Evolutionary conservation across 176 grass and related monocot species (phyloP), one percentile per base, ranked within the genome.

Genomic region (Dendrocalamus sinicus): DNA sequence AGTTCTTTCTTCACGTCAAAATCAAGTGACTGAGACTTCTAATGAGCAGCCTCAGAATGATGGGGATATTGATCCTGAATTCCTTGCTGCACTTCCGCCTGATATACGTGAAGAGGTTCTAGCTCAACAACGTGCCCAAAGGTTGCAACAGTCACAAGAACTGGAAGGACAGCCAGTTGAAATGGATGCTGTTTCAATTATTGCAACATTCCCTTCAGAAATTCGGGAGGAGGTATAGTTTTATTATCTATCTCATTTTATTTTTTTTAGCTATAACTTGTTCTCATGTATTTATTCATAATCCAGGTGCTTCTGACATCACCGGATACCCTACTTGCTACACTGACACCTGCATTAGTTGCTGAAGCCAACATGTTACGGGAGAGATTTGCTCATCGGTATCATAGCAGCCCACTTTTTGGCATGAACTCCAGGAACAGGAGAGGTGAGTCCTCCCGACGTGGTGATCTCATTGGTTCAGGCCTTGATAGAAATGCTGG

Each of bases 161-260:
- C 79, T 99, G 61, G 97, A 99, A 88, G 97, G 97, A 23, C 97
- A 99, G 43, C 97, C 97, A 3, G 90, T 99, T 78, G 97, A 99
- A 85, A 99, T 99, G 97, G 97, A 99, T 46, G 91, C 97, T 74
- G 94, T 99, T 68, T 99, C 96, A 66, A 99, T 99, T 59, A 96
- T 99, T 72, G 96, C 96, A 81, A 99, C 96, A 83, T 95, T 99
- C 68, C 96, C 96, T 58, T 92, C 91, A 57, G 96, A 99, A 87
- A 95, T 99, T 76, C 93, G 96, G 32, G 96, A 99, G 80, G 96
- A 99, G 96, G 96, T 99, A 90, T 60, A 63, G 7, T 81, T 61
- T 32, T 68, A 52, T 48, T 83, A 39, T 73, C 13, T 39, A 6
- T 88, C 58, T 22, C 58, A 75, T 70, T 81, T 45, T 28, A 73